Evolutionary conservation across 1,284 basidiomycete genomes (phyloP), one percentile per base, ranked within the genome.

Genomic region (Gomphus bonarii): DNA sequence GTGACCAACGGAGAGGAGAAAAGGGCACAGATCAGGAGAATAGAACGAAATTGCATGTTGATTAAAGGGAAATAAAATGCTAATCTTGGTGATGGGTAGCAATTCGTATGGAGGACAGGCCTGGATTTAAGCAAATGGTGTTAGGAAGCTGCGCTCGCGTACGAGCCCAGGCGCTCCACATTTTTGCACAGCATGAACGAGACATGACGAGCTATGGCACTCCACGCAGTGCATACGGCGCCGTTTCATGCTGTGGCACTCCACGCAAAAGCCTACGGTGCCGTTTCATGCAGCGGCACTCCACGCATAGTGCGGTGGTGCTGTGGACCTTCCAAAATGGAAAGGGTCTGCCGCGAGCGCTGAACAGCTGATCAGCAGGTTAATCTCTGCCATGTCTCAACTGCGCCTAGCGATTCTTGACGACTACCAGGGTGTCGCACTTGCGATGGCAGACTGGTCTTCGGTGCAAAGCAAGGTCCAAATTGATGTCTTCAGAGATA

Each of bases 341-440:
- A n/a, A n/a, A n/a, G n/a, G n/a, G n/a, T n/a, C n/a, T n/a, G n/a
- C 4, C 4, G 25, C 25, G 4, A 25, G 25, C 25, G 25, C 25
- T 25, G 25, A 25, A 25, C 25, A 25, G 25, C 25, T 25, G n/a
- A n/a, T n/a, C n/a, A n/a, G n/a, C n/a, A n/a, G 25, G 25, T 25
- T 4, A 25, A 25, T 4, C 8, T 12, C 33, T 35, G 7, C 33
- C 47, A 46, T 47, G 57, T 22, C 57, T 20, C 22, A 20, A 18
- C 18, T 50, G 30, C 54, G 55, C 22, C 68, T 81, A 46, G 78
- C 78, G 1, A 76, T 86, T 57, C 73, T 85, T 11, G 82, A 86
- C 64, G 82, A 85, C 66, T 85, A 84, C 65, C 79, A 83, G 62
- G 65, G 70, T 38, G 75, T 79, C 18, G 75, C 79, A 6, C 67